A percentile compares a stretch with the other conserved stretches of the same genome.
Evolutionary conservation across 495 filamentous ascomycete genomes (phyloP).

Genomic region (Aspergillus conjunctus): DNA sequence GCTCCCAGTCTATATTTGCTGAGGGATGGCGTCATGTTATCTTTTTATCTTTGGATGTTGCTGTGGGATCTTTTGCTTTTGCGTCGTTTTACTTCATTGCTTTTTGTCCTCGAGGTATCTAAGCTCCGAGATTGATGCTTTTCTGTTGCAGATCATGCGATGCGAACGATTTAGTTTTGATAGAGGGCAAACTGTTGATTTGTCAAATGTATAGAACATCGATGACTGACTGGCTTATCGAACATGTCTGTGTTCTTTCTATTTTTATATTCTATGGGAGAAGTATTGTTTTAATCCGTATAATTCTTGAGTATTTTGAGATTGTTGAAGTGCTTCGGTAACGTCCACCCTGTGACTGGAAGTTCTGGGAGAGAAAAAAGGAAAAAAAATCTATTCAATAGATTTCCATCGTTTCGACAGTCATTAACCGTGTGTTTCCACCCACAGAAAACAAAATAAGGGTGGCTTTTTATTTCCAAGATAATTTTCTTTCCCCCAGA

Average conservation of each 20-base stretch:
- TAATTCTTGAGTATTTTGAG: too few relatives aligned
- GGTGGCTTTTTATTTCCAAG: neutral
- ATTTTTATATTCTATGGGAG: too few relatives aligned
- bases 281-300: too few relatives aligned
- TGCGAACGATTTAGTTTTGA: constrained; percentile 10
- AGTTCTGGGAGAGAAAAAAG: neutral
- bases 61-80: constrained; percentile 10
- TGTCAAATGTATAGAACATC: constrained; percentile 18
- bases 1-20: constrained; percentile 27
- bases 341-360: too few relatives aligned
- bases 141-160: constrained; percentile 7
- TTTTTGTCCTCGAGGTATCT: neutral
- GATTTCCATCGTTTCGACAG: neutral
- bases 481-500: neutral
- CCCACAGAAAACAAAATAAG: neutral
- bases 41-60: constrained; percentile 19
- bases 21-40: constrained; percentile 34
- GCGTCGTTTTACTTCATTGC: constrained; percentile 13
- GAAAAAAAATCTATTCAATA: constrained; percentile 4
- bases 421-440: neutral
- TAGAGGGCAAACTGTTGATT: constrained; percentile 11
- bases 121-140: neutral
- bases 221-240: constrained; percentile 7
- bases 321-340: too few relatives aligned
- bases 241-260: too few relatives aligned